Evolutionary conservation across 345 rosid species (phyloP), one percentile per base, ranked within the genome.

Genomic region (Nasturtium officinale): DNA sequence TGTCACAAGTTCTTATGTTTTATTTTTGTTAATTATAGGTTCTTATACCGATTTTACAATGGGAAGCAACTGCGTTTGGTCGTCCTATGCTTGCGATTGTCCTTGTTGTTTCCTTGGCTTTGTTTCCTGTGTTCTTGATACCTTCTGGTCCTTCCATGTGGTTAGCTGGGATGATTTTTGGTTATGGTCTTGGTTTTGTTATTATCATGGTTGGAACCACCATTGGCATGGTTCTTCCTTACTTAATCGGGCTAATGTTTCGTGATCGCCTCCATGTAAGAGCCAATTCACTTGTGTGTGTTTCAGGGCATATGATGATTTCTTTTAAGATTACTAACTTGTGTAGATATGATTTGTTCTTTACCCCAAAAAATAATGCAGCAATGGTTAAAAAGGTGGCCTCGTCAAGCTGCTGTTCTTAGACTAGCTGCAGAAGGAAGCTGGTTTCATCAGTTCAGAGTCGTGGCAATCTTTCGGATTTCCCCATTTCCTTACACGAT

Each of bases 111-210:
- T 95, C 98, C 45, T 82, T 95, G 72, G 98, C 99, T 25, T 61
- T 92, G 80, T 89, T 95, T 77, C 99, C 99, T 54, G 98, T 92
- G 55, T 82, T 95, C 69, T 78, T 95, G 74, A 89, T 95, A 54
- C 99, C 99, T 82, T 95, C 99, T 3, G 99, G 97, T 54, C 99
- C 99, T 45, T 95, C 99, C 50, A 95, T 95, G 99, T 95, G 98
- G 99, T 77, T 95, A 80, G 94, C 97, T 78, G 99, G 99, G 23
- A 95, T 95, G 99, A 90, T 92, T 60, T 95, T 92, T 18, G 98
- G 99, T 45, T 95, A 95, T 56, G 96, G 94, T 65, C 80, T 90
- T 16, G 99, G 99, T 32, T 95, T 95, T 32, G 70, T 87, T 45
- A 95, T 95, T 11, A 95, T 95, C 77, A 95, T 95, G 97, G 89